Percentiles rank a stretch among this genome's conserved stretches.
Conservation (phyloP, 2,329 filamentous ascomycete species). For the Penicillium sp. region DNA sequence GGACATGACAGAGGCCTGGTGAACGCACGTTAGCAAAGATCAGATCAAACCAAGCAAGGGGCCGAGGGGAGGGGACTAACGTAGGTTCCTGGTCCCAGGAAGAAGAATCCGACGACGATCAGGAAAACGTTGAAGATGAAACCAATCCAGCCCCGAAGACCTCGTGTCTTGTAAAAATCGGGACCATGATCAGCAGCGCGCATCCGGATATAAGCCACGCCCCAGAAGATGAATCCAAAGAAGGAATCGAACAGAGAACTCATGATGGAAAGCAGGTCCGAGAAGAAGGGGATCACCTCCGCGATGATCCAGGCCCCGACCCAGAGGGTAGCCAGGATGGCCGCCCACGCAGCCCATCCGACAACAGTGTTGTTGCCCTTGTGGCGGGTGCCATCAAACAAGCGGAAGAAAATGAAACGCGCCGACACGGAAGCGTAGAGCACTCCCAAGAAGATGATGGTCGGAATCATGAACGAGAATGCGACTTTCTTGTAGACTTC, state of each 20-base stretch:
- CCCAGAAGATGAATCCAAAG: conserved; percentile 82
- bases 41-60: neutral
- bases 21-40: conserved; percentile 3
- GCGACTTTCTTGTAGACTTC: conserved; percentile 75
- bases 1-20: conserved; percentile 38
- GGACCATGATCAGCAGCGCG: conserved; percentile 37
- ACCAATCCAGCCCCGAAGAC: conserved; percentile 39
- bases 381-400: conserved; percentile 74
- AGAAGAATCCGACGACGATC: conserved; percentile 70
- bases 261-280: conserved; percentile 55
- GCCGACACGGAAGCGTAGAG: conserved; percentile 85
- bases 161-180: conserved; percentile 37
- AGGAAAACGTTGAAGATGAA: conserved; percentile 62
- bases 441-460: conserved; percentile 84
- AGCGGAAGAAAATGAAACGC: conserved; percentile 84
- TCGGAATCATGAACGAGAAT: conserved; percentile 94
- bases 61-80: conserved; percentile 28
- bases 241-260: conserved; percentile 75
- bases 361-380: conserved; percentile 72
- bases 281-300: conserved; percentile 90
- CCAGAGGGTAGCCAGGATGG: conserved; percentile 63
- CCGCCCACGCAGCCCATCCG: conserved; percentile 74
- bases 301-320: conserved; percentile 87
- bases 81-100: conserved; percentile 77
- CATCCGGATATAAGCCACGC: conserved; percentile 43